These are phyloP conservation scores for Dioscorea zingiberensis DNA, from an alignment of 106 monocot species.

Conservation along the genomic window DNA sequence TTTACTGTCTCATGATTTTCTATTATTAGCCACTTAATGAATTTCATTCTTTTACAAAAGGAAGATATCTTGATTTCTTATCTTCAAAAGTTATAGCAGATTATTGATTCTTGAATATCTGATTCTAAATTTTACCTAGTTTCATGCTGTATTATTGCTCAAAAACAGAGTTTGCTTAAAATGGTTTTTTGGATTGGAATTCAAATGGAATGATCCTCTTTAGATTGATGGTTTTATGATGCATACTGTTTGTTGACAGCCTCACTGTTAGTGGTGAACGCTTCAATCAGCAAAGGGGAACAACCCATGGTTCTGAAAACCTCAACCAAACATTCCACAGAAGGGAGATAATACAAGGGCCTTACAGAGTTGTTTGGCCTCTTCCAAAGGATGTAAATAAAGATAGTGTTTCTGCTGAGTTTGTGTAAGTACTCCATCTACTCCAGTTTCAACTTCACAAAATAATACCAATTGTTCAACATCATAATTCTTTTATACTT, in stretches of 20 bases:
- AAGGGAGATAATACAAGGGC: constrained; percentile 55
- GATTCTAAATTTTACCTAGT: background rate
- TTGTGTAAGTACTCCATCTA: constrained; percentile 31
- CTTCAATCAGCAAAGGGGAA: constrained; percentile 3
- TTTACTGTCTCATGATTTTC: too few relatives aligned
- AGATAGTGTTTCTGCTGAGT: constrained; percentile 38
- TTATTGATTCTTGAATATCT: background rate
- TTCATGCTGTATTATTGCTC: background rate
- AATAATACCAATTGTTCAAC: background rate
- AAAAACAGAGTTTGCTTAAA: too few relatives aligned
- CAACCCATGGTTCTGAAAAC: constrained; percentile 3
- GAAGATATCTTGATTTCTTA: too few relatives aligned
- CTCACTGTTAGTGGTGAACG: constrained; percentile 43
- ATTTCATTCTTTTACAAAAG: too few relatives aligned
- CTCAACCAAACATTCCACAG: constrained; percentile 14
- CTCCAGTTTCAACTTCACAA: too few relatives aligned
- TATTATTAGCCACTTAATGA: too few relatives aligned
- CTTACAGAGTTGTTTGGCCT: constrained; percentile 45
- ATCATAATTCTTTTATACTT: background rate
- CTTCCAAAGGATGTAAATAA: constrained; percentile 52
- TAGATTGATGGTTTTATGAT: background rate
- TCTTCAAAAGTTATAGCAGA: background rate
- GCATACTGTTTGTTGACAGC: constrained; percentile 13
- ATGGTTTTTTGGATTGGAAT: too few relatives aligned
- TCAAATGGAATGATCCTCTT: too few relatives aligned